Evolutionary conservation across 495 filamentous ascomycete genomes (phyloP).

Genomic region (Neurospora hispaniola): DNA sequence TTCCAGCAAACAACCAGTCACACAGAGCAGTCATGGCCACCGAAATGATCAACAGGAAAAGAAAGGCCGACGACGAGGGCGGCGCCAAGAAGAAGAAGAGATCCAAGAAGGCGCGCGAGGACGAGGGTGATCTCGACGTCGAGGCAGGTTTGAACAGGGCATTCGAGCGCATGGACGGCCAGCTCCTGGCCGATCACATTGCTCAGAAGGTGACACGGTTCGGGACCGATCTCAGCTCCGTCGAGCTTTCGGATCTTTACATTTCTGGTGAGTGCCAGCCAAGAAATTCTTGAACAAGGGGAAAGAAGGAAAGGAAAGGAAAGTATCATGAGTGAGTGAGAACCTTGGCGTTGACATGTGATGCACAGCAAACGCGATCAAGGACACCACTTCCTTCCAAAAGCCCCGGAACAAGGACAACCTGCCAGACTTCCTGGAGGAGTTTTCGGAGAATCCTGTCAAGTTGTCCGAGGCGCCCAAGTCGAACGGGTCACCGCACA

Average conservation of each 20-base stretch:
- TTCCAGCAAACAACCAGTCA: not conserved
- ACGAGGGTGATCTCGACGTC: conserved; percentile 49
- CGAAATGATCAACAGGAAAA: conserved; percentile 26
- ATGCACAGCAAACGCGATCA: conserved; percentile 27
- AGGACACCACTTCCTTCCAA: conserved; percentile 65
- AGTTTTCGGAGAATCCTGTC: conserved; percentile 42
- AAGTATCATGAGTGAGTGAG: not conserved
- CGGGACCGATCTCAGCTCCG: conserved; percentile 62
- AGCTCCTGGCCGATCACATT: conserved; percentile 76
- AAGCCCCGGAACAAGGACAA: conserved; percentile 52
- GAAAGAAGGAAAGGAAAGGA: not conserved
- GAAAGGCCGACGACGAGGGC: conserved; percentile 24
- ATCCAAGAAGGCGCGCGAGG: conserved; percentile 42
- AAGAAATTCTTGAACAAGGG: not conserved
- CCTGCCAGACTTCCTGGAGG: conserved; percentile 67
- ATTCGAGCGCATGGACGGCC: conserved; percentile 70
- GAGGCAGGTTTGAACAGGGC: conserved; percentile 67
- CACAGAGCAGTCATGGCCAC: conserved; percentile 6
- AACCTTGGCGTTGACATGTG: not conserved
- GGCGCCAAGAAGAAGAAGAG: conserved; percentile 39
- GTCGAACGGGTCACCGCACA: conserved; percentile 72
- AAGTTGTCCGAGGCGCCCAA: conserved; percentile 52
- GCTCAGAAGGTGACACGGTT: conserved; percentile 69
- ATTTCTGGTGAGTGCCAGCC: conserved; percentile 54
- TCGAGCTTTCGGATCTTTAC: conserved; percentile 74